A percentile compares a stretch with the other conserved stretches of the same genome.
Evolutionary conservation across 2,329 filamentous ascomycete genomes (phyloP).

Genomic region (Tolypocladium capitatum): DNA sequence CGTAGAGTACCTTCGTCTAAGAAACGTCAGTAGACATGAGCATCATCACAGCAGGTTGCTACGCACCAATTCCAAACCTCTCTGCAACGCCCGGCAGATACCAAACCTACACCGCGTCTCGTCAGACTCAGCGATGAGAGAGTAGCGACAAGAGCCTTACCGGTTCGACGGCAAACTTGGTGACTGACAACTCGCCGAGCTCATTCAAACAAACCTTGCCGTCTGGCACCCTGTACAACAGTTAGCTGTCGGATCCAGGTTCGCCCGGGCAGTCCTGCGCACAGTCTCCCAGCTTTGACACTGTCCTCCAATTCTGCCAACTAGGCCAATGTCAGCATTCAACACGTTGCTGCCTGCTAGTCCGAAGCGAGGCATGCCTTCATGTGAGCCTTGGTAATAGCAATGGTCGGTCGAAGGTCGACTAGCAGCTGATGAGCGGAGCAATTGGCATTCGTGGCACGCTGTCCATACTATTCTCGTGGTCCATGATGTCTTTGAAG

Average conservation of each 20-base stretch:
- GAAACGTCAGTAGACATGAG: conserved; percentile 11
- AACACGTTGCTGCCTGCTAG: background rate
- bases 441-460: background rate
- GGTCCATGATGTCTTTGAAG: conserved; percentile 65
- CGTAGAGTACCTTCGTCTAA: conserved; percentile 74
- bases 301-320: conserved; percentile 89
- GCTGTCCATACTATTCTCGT: conserved; percentile 45
- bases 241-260: background rate
- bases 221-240: conserved; percentile 42
- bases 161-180: conserved; percentile 93
- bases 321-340: conserved; percentile 15
- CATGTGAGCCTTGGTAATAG: conserved; percentile 88
- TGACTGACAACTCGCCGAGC: conserved; percentile 79
- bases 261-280: conserved; percentile 12
- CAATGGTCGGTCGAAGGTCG: conserved; percentile 82
- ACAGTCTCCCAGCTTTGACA: conserved; percentile 65
- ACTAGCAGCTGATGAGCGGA: conserved; percentile 27
- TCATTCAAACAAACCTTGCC: conserved; percentile 83
- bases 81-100: conserved; percentile 80
- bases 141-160: conserved; percentile 31
- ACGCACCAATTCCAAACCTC: conserved; percentile 72
- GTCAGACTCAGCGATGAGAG: background rate
- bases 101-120: conserved; percentile 41
- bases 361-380: conserved; percentile 31
- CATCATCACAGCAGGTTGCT: background rate